Base-by-base conservation (phyloP, 140 eudicot genomes). In the Bidens hawaiensis region DNA sequence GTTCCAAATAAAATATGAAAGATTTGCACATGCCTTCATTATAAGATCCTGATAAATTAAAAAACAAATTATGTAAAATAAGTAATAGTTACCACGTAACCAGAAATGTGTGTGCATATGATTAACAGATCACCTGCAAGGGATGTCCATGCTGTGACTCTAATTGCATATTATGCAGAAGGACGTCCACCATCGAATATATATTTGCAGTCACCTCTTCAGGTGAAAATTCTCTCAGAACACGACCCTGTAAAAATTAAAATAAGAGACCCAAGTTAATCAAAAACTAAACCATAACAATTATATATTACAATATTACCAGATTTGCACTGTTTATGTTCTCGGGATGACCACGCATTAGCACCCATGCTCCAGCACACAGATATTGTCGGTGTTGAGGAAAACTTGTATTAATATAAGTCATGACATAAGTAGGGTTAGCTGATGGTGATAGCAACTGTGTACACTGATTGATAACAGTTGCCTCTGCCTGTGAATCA, bases 351-450 rank as follows among this genome's bases (percentile, higher is more conserved):
- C 87, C 85, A 60, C 77, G 85, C 97, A 90, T 86, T 61, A 86
- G 78, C 51, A 83, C 82, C 97, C 97, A 90, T 30, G 97, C 95
- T 52, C 97, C 95, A 76, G 94, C 94, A 75, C 97, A 90, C 21
- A 90, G 83, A 67, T 83, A 90, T 16, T 81, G 80, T 21, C 95
- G 89, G 57, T 90, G 97, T 60, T 81, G 79, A 40, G 83, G 85
- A 65, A 86, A 90, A 72, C 97, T 90, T 49, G 75, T 79, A 68
- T 68, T 83, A 3, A 90, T 46, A 70, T 90, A 90, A 52, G 94
- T 90, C 80, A 75, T 71, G 22, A 83, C 94, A 67, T 86, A 90
- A 30, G 78, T 64, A 61, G 97, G 94, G 77, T 90, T 89, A 78
- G 93, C 93, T 67, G 94, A 79, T 24, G 95, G 76, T 9, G 95